These are phyloP conservation scores for Colletotrichum sp. DNA, from an alignment of 2,329 filamentous ascomycete genomes.

Conservation along the genomic window DNA sequence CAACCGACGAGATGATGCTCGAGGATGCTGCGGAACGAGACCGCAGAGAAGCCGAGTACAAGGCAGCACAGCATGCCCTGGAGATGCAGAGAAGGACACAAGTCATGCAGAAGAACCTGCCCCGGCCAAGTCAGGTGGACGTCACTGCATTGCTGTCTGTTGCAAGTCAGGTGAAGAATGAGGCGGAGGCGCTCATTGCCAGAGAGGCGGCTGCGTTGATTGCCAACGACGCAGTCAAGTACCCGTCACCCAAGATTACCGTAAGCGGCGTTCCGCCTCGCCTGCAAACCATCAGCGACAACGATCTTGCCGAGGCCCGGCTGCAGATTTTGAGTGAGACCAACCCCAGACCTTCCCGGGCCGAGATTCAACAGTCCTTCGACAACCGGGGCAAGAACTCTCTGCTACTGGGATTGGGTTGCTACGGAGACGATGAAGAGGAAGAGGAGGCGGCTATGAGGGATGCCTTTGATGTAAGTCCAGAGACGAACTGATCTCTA, in stretches of 20 bases:
- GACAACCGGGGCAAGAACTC: slow-evolving; percentile 57
- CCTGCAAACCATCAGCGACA: slow-evolving; percentile 72
- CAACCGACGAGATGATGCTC: slow-evolving; percentile 53
- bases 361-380: slow-evolving; percentile 59
- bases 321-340: slow-evolving; percentile 77
- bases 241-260: slow-evolving; percentile 71
- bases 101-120: slow-evolving; percentile 85
- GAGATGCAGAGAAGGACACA: slow-evolving; percentile 87
- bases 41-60: slow-evolving; percentile 74
- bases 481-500: not conserved
- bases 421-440: slow-evolving; percentile 78
- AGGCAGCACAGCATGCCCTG: slow-evolving; percentile 74
- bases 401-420: slow-evolving; percentile 78
- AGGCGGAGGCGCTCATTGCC: slow-evolving; percentile 72
- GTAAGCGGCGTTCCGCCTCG: slow-evolving; percentile 65
- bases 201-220: slow-evolving; percentile 81
- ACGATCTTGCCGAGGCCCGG: slow-evolving; percentile 74
- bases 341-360: slow-evolving; percentile 51
- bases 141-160: slow-evolving; percentile 66
- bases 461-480: slow-evolving; percentile 74
- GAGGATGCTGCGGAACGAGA: slow-evolving; percentile 76
- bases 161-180: slow-evolving; percentile 65
- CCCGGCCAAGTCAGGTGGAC: slow-evolving; percentile 77
- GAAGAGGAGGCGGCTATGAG: slow-evolving; percentile 68
- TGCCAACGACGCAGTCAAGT: slow-evolving; percentile 79